These are phyloP conservation scores for Rhytidiadelphus loreus DNA, from an alignment of 225 moss, liverwort and hornwort species.

Conservation along the genomic window DNA sequence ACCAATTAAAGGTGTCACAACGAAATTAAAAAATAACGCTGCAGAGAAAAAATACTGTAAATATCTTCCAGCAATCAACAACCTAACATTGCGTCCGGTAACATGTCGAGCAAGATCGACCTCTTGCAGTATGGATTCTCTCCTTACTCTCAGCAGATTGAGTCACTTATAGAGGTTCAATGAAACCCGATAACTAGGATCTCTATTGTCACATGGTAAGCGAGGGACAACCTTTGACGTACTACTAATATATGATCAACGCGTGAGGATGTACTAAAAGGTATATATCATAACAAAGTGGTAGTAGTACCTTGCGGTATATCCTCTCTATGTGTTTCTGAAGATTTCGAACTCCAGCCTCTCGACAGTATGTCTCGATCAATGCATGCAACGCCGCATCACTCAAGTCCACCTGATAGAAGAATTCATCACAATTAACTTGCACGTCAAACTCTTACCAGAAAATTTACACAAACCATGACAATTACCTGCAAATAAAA, in stretches of 20 bases:
- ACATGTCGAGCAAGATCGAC: background rate
- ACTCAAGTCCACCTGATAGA: constrained; percentile 49
- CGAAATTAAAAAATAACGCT: background rate
- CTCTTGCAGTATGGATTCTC: background rate
- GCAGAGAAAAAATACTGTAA: background rate
- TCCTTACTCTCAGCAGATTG: background rate
- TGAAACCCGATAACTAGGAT: background rate
- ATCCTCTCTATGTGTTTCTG: constrained; percentile 98
- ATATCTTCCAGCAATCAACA: background rate
- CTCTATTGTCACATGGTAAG: background rate
- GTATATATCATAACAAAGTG: background rate
- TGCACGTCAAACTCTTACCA: background rate
- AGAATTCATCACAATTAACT: background rate
- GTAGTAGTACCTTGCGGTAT: constrained; percentile 75
- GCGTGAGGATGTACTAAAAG: background rate
- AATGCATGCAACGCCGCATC: constrained; percentile 76
- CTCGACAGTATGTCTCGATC: constrained; percentile 96
- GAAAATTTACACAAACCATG: background rate
- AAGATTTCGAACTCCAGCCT: constrained; percentile 95
- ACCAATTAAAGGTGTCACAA: background rate
- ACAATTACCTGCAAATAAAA: background rate
- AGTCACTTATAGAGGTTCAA: background rate
- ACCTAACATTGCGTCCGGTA: background rate
- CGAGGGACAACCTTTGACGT: background rate
- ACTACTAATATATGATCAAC: background rate